Base-by-base conservation (phyloP, 495 filamentous ascomycete genomes). In the Paragyromitra xinjiangensis region DNA sequence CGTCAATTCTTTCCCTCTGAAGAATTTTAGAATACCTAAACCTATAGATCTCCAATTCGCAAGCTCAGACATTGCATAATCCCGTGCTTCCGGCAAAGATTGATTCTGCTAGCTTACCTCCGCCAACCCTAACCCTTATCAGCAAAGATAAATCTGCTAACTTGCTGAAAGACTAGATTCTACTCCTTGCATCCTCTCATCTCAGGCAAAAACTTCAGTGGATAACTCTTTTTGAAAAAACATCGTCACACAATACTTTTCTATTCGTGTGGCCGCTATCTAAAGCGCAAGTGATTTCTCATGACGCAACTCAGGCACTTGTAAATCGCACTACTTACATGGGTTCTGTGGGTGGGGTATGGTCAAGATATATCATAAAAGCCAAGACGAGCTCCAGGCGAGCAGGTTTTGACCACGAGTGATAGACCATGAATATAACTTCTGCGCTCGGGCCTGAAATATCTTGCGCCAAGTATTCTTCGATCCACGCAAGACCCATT, bases 51-150 rank as follows among this genome's bases (percentile, higher is more conserved):
- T 69, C 37, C 24, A 69, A 39, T 73, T 34, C 53, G 45, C 22
- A 58, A 40, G 16, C 45, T 69, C 71, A 69, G 64, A 74, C 64
- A 74, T 74, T 69, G 51, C 71, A 69, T 69, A 61, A 69, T 74
- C 51, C 48, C 56, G 68, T 40, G 59, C 44, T 48, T 29, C 40
- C 62, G 62, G 62, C 5, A 26, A 16, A 62, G 42, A 39, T 34
- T 50, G 71, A 68, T 59, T 44, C 58, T 12, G 11, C 48, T 56
- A 8, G 37, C 51, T 14, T 19, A 3, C 29, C 29, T n/a, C 34
- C 0, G 14, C 0, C 6, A 74, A 69, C 71, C 71, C 71, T 74
- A 74, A 69, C 71, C 71, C 71, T 74, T 51, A 44, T 61, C 6
- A 73, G 26, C 6, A 2, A 42, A 16, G 37, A 24, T 58, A 42